Base-by-base conservation (phyloP, 345 rosid genomes). In the Eucalyptus cloeziana region DNA sequence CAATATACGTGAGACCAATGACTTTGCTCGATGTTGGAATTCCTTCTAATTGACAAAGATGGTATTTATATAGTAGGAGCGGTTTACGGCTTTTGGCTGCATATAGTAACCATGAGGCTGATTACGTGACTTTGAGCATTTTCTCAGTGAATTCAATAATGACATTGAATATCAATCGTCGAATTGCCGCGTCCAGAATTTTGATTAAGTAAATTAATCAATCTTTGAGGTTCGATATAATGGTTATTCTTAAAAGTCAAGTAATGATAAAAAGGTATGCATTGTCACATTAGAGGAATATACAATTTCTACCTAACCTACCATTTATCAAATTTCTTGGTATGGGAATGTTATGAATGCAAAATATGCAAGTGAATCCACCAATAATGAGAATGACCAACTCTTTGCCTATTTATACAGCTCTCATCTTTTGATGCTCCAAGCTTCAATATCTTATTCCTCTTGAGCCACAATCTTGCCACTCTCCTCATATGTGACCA, bases 111-210 rank as follows among this genome's bases (percentile, higher is more conserved):
- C 44, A 33, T 5, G 44, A 71, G 81, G 25, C 2, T 71, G 10
- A 33, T 21, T 71, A 9, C 0, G 5, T 10, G 79, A 16, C 21
- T 31, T 67, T 31, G 79, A 67, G 40, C 79, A n/a, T 64, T 31
- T 69, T 19, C 10, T 37, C 2, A 2, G 8, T 1, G 7, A 33
- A 37, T 37, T 71, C 45, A 5, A 71, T 71, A 33, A 19, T 4
- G 45, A 4, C 7, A 71, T 71, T 9, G 25, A 37, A 71, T 71
- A 37, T 71, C 7, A 7, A 0, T 10, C 1, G 1, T 71, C 3
- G 2, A 71, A 71, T 19, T 10, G 25, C 2, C 1, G 1, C 14
- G 0, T 37, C 0, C 3, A 13, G 2, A 10, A 37, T 71, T 71
- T 71, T 22, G 25, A 19, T 71, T 19, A 71, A 10, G 27, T 10